These are phyloP conservation scores for Aurantiochytrium sp. DNA, from an alignment of 108 stramenopile genomes.

Conservation along the genomic window DNA sequence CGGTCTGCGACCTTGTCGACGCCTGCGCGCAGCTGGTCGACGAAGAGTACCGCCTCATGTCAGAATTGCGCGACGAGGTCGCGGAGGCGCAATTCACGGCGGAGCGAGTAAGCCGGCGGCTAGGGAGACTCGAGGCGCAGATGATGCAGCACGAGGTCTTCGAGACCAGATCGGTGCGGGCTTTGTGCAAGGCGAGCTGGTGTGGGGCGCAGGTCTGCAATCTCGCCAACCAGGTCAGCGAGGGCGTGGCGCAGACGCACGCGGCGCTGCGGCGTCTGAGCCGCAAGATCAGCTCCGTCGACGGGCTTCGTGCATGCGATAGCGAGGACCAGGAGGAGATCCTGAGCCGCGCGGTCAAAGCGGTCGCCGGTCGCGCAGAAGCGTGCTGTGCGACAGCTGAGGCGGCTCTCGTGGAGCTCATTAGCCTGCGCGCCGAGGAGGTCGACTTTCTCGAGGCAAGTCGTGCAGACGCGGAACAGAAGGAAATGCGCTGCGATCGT, in stretches of 20 bases:
- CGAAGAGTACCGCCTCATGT: not conserved
- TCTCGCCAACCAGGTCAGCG: not conserved
- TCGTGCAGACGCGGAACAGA: not conserved
- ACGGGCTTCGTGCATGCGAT: not conserved
- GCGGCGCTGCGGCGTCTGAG: not conserved
- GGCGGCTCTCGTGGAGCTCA: not conserved
- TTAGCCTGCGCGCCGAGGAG: not conserved
- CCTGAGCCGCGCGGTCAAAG: not conserved
- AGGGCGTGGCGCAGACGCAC: not conserved
- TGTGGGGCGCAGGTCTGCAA: not conserved
- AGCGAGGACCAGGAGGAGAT: not conserved
- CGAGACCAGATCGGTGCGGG: not conserved
- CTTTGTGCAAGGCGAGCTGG: not conserved
- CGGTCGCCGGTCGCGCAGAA: not conserved
- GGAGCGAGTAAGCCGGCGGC: not conserved
- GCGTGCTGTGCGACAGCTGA: not conserved
- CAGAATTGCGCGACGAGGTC: not conserved
- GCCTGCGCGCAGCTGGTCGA: not conserved
- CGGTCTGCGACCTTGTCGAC: not conserved
- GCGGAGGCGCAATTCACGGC: not conserved
- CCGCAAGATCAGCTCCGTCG: not conserved
- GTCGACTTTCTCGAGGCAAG: not conserved
- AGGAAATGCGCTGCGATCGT: not conserved
- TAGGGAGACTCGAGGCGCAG: not conserved
- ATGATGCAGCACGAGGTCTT: not conserved